Evolutionary conservation across 2,329 filamentous ascomycete genomes (phyloP).

Genomic region (Aspergillus awamori): DNA sequence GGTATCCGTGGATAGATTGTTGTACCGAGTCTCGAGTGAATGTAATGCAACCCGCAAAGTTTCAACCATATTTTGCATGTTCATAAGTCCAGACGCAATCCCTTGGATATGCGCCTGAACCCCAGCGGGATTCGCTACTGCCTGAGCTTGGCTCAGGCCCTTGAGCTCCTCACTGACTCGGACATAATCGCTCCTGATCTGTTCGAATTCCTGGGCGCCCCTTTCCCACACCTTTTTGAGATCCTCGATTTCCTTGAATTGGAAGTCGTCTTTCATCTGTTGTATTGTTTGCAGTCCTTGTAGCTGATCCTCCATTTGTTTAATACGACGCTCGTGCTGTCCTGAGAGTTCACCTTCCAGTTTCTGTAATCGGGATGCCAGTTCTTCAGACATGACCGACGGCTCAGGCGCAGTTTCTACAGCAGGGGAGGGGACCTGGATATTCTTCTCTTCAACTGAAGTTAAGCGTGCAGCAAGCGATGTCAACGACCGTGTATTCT

Average conservation of each 20-base stretch:
- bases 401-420: background rate
- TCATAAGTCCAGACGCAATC: slow-evolving; percentile 8
- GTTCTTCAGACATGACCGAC: background rate
- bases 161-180: slow-evolving; percentile 1
- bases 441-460: background rate
- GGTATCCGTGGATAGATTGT: slow-evolving; percentile 49
- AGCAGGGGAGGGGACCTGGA: background rate
- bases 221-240: slow-evolving; percentile 13
- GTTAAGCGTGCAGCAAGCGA: background rate
- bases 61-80: slow-evolving; percentile 13
- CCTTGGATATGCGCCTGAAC: slow-evolving; percentile 7
- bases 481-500: background rate
- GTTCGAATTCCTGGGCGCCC: background rate
- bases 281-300: slow-evolving; percentile 20
- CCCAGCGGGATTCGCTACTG: background rate
- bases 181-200: background rate
- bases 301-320: slow-evolving; percentile 9
- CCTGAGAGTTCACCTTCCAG: background rate
- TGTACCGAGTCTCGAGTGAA: slow-evolving; percentile 53
- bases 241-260: slow-evolving; percentile 24
- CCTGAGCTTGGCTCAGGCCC: background rate
- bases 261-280: slow-evolving; percentile 26
- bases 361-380: background rate
- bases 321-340: slow-evolving; percentile 1
- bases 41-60: slow-evolving; percentile 30